A percentile compares a stretch with the other conserved stretches of the same genome.
phyloP scores from a whole-genome alignment of 805 yeast genomes.

The Metschnikowia picachoensis region DNA sequence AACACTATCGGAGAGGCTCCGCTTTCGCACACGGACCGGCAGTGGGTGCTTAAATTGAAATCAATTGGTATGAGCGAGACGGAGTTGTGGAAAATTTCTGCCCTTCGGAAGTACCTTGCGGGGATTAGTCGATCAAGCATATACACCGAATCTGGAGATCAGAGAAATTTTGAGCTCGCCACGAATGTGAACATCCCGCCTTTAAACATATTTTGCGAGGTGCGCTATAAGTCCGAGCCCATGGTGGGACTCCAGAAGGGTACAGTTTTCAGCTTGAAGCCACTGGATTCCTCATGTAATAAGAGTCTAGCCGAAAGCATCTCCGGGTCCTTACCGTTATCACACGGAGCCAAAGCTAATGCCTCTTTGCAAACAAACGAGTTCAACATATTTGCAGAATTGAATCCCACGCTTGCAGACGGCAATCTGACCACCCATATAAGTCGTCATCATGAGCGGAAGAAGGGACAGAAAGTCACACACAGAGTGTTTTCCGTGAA shows the following conservation, averaged over 20 bases:
- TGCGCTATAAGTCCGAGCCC: constrained; percentile 37
- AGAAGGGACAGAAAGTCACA: constrained; percentile 22
- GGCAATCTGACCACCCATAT: constrained; percentile 13
- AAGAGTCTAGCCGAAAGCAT: neutral
- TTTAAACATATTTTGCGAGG: constrained; percentile 36
- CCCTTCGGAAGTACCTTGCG: constrained; percentile 62
- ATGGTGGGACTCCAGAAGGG: constrained; percentile 19
- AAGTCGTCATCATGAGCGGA: constrained; percentile 14
- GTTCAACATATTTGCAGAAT: constrained; percentile 45
- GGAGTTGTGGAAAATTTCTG: constrained; percentile 81
- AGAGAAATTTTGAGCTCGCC: constrained; percentile 17
- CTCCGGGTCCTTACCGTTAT: constrained; percentile 21
- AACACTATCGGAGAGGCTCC: constrained; percentile 18
- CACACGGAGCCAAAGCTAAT: constrained; percentile 26
- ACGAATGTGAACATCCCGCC: constrained; percentile 24
- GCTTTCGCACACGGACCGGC: constrained; percentile 60
- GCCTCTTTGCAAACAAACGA: constrained; percentile 40
- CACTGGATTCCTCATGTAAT: neutral
- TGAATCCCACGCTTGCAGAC: constrained; percentile 30
- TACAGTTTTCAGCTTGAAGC: constrained; percentile 20
- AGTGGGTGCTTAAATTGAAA: constrained; percentile 68
- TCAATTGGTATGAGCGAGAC: constrained; percentile 68
- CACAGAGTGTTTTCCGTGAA: constrained; percentile 30
- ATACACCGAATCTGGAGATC: constrained; percentile 9
- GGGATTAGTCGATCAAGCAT: constrained; percentile 24